Conservation (phyloP, 768 basidiomycete species). For the Chalciporus chontae region DNA sequence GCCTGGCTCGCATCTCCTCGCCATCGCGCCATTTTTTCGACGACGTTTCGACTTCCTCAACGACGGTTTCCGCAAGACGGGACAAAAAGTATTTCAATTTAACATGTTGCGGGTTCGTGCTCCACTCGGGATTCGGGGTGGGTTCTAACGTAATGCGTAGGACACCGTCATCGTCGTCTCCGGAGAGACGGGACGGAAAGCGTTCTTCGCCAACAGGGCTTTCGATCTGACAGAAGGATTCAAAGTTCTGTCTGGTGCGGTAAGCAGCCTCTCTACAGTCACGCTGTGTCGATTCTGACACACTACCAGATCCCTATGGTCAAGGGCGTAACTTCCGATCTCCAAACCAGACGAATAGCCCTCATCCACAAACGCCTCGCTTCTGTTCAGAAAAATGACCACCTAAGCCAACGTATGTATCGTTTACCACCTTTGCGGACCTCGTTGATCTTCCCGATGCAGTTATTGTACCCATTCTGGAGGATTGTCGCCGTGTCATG, state of each 20-base stretch:
- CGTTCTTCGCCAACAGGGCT: slow-evolving; percentile 66
- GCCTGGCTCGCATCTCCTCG: slow-evolving; percentile 55
- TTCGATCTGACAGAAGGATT: slow-evolving; percentile 79
- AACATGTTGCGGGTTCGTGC: slow-evolving; percentile 58
- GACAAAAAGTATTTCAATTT: slow-evolving; percentile 66
- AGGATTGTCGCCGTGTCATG: slow-evolving; percentile 61
- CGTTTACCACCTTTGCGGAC: neutral
- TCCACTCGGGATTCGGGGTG: slow-evolving; percentile 10
- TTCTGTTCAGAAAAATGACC: slow-evolving; percentile 58
- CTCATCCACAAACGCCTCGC: slow-evolving; percentile 71
- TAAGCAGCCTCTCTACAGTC: slow-evolving; percentile 35
- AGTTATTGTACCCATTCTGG: slow-evolving; percentile 66
- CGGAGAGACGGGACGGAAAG: slow-evolving; percentile 63
- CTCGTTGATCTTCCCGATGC: slow-evolving; percentile 11
- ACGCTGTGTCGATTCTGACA: slow-evolving; percentile 16
- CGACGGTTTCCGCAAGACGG: slow-evolving; percentile 66
- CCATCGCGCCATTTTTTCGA: slow-evolving; percentile 66
- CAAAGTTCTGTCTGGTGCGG: slow-evolving; percentile 74
- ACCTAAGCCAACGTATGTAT: slow-evolving; percentile 55
- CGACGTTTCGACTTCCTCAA: slow-evolving; percentile 69
- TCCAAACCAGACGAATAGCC: slow-evolving; percentile 57
- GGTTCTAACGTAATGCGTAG: slow-evolving; percentile 36
- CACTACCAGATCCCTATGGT: slow-evolving; percentile 65
- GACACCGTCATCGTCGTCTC: slow-evolving; percentile 74
- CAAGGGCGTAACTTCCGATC: slow-evolving; percentile 68